Conservation (phyloP, 352 stramenopile species). For the Globisporangium nagaii region DNA sequence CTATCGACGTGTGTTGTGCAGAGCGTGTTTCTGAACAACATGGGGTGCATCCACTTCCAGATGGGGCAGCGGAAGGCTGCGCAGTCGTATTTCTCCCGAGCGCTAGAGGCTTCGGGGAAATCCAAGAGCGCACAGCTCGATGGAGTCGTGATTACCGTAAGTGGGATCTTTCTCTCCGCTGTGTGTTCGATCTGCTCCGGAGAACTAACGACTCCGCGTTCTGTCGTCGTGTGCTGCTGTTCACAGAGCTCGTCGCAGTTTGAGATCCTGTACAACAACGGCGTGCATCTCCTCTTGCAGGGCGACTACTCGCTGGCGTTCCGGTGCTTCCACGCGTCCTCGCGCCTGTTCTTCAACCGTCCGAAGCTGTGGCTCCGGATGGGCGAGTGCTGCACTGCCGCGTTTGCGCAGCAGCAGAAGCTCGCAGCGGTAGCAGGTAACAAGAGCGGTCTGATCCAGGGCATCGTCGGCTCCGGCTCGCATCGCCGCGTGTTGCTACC, state of each 20-base stretch:
- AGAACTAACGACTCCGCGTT: not conserved
- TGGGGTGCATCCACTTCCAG: slow-evolving; percentile 92
- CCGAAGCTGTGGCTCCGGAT: slow-evolving; percentile 90
- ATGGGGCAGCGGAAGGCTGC: slow-evolving; percentile 87
- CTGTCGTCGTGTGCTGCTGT: not conserved
- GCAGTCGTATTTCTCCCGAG: slow-evolving; percentile 89
- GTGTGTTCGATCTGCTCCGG: not conserved
- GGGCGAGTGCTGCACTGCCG: slow-evolving; percentile 88
- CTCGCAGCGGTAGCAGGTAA: slow-evolving; percentile 47
- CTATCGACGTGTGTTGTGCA: slow-evolving; percentile 18
- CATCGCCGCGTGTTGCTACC: slow-evolving; percentile 82
- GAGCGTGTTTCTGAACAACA: slow-evolving; percentile 87
- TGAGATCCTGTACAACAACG: slow-evolving; percentile 93
- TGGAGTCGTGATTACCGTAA: slow-evolving; percentile 44
- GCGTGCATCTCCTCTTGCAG: slow-evolving; percentile 83
- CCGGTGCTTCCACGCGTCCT: slow-evolving; percentile 87
- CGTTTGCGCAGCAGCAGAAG: slow-evolving; percentile 71
- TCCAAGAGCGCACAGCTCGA: slow-evolving; percentile 35
- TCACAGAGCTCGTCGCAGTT: slow-evolving; percentile 67
- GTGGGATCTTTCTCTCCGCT: not conserved
- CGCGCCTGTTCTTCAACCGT: slow-evolving; percentile 87
- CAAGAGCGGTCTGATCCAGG: slow-evolving; percentile 80
- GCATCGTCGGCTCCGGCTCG: slow-evolving; percentile 68
- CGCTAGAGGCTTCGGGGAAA: slow-evolving; percentile 62
- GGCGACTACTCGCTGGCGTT: slow-evolving; percentile 81